Base-by-base conservation (phyloP, 2,329 filamentous ascomycete species). In the Aspergillus sp. region DNA sequence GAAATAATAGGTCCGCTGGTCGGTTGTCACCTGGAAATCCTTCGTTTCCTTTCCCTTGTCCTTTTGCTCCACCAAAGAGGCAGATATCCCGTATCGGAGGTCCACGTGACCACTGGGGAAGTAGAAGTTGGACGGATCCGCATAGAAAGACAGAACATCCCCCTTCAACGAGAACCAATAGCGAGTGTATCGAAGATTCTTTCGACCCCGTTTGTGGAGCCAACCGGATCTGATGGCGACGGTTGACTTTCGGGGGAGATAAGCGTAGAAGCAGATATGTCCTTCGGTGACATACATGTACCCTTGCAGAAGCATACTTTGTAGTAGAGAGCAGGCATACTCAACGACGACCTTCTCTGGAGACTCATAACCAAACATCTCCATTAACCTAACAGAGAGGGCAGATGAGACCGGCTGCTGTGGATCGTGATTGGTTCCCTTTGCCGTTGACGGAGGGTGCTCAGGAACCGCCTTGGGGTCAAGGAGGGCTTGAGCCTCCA, bases 241-340 rank as follows among this genome's bases (percentile, higher is more conserved):
- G 66, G 90, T 86, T 54, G 90, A 87, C 82, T 95, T 96, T 81
- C 93, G 96, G 6, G 92, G 92, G n/a, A 98, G 84, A 73, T 97
- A 97, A 45, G 95, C 92, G 73, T 97, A 98, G 75, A 98, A 99
- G 77, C 93, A 97, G 62, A 98, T 90, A 73, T 99, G 95, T 67
- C 89, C 90, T 62, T 90, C 83, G 0, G 95, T 98, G 70, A 99
- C 91, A 77, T 98, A 98, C 84, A 99, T 89, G 73, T 95, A 97
- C 6, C 95, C 95, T 72, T 97, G 92, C 9, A 98, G 83, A 31
- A 98, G 81, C 49, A 96, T 92, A 71, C 90, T 96, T 73, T 97
- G 92, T 36, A 98, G 79, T 45, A 98, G 80, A 88, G 92, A 97
- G 77, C 94, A 98, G 9, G 92, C 90, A 73, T 96, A 97, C 79